These are phyloP conservation scores for Myotisia sp. DNA, from an alignment of 2,329 filamentous ascomycete species.

Conservation along the genomic window DNA sequence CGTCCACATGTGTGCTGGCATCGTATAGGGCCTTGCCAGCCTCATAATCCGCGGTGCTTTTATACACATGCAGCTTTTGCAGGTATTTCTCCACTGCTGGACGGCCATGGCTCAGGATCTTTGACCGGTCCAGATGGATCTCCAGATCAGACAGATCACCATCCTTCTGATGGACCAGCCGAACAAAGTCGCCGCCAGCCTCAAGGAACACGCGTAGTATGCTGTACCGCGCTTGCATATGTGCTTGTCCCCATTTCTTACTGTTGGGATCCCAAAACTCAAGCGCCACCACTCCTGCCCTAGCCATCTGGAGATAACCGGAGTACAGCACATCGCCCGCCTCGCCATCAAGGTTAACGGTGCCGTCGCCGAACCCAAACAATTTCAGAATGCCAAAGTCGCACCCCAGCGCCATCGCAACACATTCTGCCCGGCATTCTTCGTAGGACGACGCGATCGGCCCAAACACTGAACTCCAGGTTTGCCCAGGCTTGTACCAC, in stretches of 20 bases:
- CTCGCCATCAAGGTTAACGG: constrained; percentile 53
- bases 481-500: constrained; percentile 91
- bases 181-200: constrained; percentile 76
- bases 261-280: constrained; percentile 92
- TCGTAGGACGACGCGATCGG: constrained; percentile 79
- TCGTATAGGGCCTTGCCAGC: constrained; percentile 67
- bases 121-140: constrained; percentile 68
- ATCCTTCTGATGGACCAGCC: constrained; percentile 58
- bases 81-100: constrained; percentile 74
- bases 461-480: constrained; percentile 86
- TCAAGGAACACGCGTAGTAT: constrained; percentile 65
- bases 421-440: constrained; percentile 86
- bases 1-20: constrained; percentile 67
- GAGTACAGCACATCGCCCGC: constrained; percentile 80
- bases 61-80: constrained; percentile 85
- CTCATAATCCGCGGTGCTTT: constrained; percentile 72
- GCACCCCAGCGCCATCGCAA: constrained; percentile 80
- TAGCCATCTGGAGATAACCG: constrained; percentile 84
- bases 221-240: constrained; percentile 81
- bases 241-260: constrained; percentile 81
- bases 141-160: constrained; percentile 68
- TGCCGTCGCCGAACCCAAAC: constrained; percentile 78
- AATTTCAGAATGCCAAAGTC: constrained; percentile 81
- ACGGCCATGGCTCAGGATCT: constrained; percentile 72
- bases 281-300: constrained; percentile 73